phyloP scores from a whole-genome alignment of 176 grass and related monocot species.

The Miscanthus lutarioriparius region DNA sequence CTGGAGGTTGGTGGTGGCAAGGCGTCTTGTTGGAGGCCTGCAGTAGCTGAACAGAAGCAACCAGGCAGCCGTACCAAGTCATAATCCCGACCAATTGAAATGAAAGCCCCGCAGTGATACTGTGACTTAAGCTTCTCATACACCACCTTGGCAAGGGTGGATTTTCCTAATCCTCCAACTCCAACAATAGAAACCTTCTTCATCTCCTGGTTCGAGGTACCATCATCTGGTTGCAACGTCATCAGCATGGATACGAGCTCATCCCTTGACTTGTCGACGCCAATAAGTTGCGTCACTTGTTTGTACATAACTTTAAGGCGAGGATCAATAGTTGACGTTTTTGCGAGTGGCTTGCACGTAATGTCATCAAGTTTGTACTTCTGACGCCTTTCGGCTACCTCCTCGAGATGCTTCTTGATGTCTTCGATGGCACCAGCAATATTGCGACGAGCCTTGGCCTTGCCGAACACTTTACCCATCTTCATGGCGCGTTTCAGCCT shows the following conservation, averaged over 20 bases:
- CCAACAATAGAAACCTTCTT: too few species aligned
- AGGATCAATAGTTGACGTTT: neutral
- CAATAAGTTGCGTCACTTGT: neutral
- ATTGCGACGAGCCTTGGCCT: neutral
- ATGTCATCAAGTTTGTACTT: neutral
- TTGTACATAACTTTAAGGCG: neutral
- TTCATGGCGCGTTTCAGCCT: neutral
- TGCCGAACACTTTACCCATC: neutral
- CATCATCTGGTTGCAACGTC: too few species aligned
- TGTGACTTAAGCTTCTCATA: too few species aligned
- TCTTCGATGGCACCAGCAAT: neutral
- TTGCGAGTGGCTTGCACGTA: neutral
- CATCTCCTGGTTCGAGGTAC: accelerated
- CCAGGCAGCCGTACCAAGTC: too few species aligned
- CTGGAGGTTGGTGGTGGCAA: too few species aligned
- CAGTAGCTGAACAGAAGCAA: too few species aligned
- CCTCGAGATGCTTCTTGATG: neutral
- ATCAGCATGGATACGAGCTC: neutral
- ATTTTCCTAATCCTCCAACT: too few species aligned
- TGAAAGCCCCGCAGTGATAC: too few species aligned
- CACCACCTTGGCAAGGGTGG: too few species aligned
- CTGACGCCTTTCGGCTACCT: neutral
- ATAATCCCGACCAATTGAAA: too few species aligned
- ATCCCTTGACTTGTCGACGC: neutral
- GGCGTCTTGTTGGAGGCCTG: too few species aligned